Evolutionary conservation across 2,329 filamentous ascomycete genomes (phyloP).

Genomic region (Chalaropsis ovoidea): DNA sequence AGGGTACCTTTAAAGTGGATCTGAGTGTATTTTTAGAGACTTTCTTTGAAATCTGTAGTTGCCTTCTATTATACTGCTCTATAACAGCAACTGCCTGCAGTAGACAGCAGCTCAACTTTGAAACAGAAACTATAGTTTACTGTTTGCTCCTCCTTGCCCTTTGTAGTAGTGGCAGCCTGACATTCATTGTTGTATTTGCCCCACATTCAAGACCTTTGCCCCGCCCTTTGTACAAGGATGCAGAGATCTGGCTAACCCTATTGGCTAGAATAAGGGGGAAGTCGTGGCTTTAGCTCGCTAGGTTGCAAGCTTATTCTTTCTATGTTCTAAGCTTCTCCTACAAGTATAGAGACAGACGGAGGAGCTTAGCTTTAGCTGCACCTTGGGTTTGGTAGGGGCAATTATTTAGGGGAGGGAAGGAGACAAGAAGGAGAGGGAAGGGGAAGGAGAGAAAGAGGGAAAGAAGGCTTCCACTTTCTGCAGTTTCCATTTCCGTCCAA

Average conservation of each 20-base stretch:
- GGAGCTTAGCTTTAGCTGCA: neutral
- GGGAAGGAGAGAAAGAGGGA: no score
- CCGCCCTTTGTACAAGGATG: neutral
- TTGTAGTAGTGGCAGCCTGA: neutral
- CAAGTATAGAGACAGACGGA: neutral
- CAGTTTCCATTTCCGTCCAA: slow-evolving; percentile 10
- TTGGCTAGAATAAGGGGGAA: neutral
- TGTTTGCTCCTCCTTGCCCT: no score
- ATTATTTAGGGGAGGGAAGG: no score
- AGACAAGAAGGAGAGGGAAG: no score
- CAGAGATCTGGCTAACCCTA: neutral
- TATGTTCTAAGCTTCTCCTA: neutral
- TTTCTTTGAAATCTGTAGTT: no score
- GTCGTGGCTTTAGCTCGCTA: neutral
- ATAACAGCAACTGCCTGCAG: no score
- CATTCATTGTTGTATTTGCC: neutral
- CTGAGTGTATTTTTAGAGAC: no score
- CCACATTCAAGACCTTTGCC: neutral
- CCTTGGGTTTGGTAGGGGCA: neutral
- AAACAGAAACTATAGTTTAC: no score
- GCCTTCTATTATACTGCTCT: no score
- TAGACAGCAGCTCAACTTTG: no score
- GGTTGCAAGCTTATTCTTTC: neutral
- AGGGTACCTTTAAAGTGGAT: no score
- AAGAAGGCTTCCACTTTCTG: neutral